Evolutionary conservation across 306 rosid species (phyloP), one percentile per base, ranked within the genome.

Genomic region (Rubus parviflorus): DNA sequence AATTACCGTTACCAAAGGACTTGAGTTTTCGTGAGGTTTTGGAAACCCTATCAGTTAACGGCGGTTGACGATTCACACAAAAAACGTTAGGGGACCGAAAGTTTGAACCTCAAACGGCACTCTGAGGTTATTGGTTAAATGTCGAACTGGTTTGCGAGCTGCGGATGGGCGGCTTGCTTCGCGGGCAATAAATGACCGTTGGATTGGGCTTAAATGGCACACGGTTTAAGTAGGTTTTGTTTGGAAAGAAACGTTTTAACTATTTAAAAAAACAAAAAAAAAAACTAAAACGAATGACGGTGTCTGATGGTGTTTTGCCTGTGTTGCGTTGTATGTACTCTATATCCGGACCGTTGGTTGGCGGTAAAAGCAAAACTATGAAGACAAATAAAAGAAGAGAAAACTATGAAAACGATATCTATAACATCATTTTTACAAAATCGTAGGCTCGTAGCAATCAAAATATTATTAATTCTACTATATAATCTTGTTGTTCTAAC

Each of bases 91-190:
- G 72, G 70, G 75, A 80, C 46, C 66, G 68, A 72, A 86, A 80
- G 95, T 88, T 89, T 91, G 74, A 91, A 93, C 83, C 89, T 90
- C 91, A 90, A 91, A 91, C 97, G 97, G 93, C 91, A 90, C 92
- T 88, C 80, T 62, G 11, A 15, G 53, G 70, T 19, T 49, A 73
- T 74, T 35, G 70, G 82, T 79, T 85, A 86, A 84, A 75, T 56
- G 54, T 84, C 84, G 86, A 86, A 78, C 81, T 25, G 41, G 72
- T 89, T 85, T 79, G 61, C 62, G 58, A 25, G 73, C 14, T 19
- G 17, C 37, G 63, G 70, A 78, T 53, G 7, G 8, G 30, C 15
- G 37, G 81, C 51, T 63, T 75, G 4, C 22, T 60, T 68, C 85
- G 51, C 77, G 70, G 84, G 77, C 11, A 35, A 63, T 76, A 85